Percentiles rank a stretch among this genome's conserved stretches.
Conservation (phyloP, 495 filamentous ascomycete species). For the Trichoderma asperelloides region DNA sequence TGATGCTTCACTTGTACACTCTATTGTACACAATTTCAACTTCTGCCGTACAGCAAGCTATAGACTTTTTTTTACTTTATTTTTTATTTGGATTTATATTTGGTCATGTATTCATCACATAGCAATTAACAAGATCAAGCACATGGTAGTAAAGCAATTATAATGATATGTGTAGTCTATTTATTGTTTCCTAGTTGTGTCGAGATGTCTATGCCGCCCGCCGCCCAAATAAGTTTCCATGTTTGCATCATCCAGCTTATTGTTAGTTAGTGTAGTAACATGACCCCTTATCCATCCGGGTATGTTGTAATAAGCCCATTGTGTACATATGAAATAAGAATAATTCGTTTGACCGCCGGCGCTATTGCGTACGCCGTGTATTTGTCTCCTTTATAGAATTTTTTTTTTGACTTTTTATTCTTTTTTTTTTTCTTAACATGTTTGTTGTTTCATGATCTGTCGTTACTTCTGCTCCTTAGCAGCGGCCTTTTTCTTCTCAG, state of each 20-base stretch:
- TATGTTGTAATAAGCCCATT: background rate
- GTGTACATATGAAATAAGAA: slow-evolving; percentile 7
- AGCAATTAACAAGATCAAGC: background rate
- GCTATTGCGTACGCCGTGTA: background rate
- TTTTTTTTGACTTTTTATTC: background rate
- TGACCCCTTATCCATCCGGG: background rate
- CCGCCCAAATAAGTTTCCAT: background rate
- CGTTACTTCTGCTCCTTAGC: slow-evolving; percentile 10
- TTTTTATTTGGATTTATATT: no score
- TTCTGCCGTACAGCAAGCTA: no score
- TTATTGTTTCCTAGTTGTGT: slow-evolving; percentile 5
- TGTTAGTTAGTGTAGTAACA: background rate
- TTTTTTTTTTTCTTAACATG: background rate
- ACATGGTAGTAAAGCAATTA: background rate
- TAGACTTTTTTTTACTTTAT: no score
- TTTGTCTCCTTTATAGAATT: background rate
- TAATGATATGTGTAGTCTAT: slow-evolving; percentile 4
- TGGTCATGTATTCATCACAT: no score
- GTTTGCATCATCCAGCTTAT: slow-evolving; percentile 3
- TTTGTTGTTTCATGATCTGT: background rate
- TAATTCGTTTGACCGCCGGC: slow-evolving; percentile 2
- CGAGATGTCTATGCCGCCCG: slow-evolving; percentile 9
- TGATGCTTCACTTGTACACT: no score
- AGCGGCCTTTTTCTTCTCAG: slow-evolving; percentile 14
- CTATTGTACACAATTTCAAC: no score